Conservation (phyloP, 2,329 filamentous ascomycete genomes). For the Colletotrichum neosansevieriae region DNA sequence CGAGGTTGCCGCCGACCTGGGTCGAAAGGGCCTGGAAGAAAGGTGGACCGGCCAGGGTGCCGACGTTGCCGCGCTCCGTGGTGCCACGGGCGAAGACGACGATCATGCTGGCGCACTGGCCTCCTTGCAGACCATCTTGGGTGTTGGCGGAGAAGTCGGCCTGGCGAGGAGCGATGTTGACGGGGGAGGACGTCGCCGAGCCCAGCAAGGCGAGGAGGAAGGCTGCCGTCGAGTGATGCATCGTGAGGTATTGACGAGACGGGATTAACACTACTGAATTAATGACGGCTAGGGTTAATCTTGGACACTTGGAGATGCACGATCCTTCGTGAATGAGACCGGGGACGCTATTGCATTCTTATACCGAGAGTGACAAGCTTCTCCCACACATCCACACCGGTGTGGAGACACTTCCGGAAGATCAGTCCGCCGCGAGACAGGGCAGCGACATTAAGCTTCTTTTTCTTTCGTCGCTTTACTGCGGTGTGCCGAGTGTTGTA, state of each 20-base stretch:
- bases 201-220: conserved; percentile 35
- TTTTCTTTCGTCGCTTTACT: background rate
- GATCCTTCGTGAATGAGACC: background rate
- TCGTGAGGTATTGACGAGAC: background rate
- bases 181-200: conserved; percentile 22
- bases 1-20: conserved; percentile 57
- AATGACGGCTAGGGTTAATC: background rate
- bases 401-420: conserved; percentile 9
- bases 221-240: conserved; percentile 22
- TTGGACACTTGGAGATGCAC: background rate
- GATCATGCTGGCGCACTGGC: conserved; percentile 58
- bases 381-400: background rate
- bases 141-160: conserved; percentile 37
- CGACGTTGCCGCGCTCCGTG: conserved; percentile 65
- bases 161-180: conserved; percentile 21
- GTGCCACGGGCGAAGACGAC: conserved; percentile 70
- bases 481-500: background rate
- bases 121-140: conserved; percentile 37
- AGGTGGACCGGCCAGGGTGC: conserved; percentile 60
- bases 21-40: conserved; percentile 60
- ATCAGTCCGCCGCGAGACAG: conserved; percentile 6
- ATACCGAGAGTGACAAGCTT: conserved; percentile 20
- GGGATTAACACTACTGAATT: background rate
- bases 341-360: conserved; percentile 11
- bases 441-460: conserved; percentile 21